These are phyloP conservation scores for Gomphus bonarii DNA, from an alignment of 1,284 basidiomycete genomes.

Conservation along the genomic window DNA sequence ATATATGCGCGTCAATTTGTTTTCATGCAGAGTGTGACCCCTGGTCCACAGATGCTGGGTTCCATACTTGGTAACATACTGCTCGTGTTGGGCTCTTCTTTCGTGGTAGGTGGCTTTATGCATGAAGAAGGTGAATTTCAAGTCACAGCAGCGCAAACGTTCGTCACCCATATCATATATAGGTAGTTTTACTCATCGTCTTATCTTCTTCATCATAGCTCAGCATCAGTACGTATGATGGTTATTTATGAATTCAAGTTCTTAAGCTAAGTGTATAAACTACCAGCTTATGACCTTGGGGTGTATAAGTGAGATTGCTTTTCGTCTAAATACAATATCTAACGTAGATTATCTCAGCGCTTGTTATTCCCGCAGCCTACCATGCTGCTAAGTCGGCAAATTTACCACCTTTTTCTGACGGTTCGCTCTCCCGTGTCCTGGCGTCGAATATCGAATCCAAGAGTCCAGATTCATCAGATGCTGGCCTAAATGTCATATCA, in stretches of 20 bases:
- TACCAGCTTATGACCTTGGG: conserved; percentile 77
- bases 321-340: not conserved
- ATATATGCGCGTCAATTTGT: not conserved
- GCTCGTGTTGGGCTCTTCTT: conserved; percentile 82
- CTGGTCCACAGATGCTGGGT: conserved; percentile 51
- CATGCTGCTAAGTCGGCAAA: conserved; percentile 33
- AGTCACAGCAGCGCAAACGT: conserved; percentile 80
- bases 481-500: conserved; percentile 68
- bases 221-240: conserved; percentile 17
- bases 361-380: conserved; percentile 90
- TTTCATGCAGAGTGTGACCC: not conserved
- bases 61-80: conserved; percentile 86
- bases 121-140: conserved; percentile 67
- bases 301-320: conserved; percentile 60
- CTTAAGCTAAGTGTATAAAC: not conserved
- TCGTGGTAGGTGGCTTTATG: conserved; percentile 66
- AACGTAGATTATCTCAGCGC: conserved; percentile 31
- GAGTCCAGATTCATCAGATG: conserved; percentile 19
- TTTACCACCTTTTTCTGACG: conserved; percentile 20
- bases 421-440: not conserved
- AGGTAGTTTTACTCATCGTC: conserved; percentile 15
- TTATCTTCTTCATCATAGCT: conserved; percentile 31
- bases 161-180: conserved; percentile 24
- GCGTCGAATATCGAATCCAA: conserved; percentile 12
- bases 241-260: not conserved